Percentiles rank a stretch among this genome's conserved stretches.
These are phyloP conservation scores for Pseudoperonospora humuli DNA, from an alignment of 352 stramenopile species.

Conservation along the genomic window DNA sequence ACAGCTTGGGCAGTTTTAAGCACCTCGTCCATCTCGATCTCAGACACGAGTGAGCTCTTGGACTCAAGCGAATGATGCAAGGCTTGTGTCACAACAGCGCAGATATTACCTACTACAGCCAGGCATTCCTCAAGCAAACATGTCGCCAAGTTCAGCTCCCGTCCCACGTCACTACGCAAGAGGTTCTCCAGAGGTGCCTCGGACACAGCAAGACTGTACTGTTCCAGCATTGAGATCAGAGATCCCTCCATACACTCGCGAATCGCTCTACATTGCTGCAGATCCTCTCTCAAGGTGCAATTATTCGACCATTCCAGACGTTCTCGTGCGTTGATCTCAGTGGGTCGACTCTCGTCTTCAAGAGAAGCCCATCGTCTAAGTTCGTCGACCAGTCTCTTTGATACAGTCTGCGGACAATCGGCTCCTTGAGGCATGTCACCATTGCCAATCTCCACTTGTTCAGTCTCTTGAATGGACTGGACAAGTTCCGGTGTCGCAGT, in stretches of 20 bases:
- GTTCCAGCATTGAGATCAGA: conserved; percentile 23
- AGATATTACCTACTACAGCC: conserved; percentile 12
- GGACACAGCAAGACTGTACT: conserved; percentile 20
- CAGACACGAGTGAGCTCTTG: conserved; percentile 32
- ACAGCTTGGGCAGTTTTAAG: conserved; percentile 27
- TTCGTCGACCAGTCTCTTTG: conserved; percentile 18
- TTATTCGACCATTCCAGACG: conserved; percentile 18
- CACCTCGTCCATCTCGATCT: conserved; percentile 33
- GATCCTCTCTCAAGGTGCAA: conserved; percentile 4
- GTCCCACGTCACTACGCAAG: conserved; percentile 18
- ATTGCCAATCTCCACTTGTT: no score
- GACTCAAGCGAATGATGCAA: conserved; percentile 14
- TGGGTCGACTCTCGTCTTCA: conserved; percentile 14
- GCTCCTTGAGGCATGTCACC: no score
- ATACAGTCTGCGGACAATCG: conserved; percentile 5
- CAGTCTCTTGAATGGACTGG: no score
- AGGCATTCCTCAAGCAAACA: conserved; percentile 18
- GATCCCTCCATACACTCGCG: conserved; percentile 17
- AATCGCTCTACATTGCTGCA: conserved; percentile 17
- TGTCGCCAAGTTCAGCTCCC: conserved; percentile 15
- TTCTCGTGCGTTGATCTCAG: conserved; percentile 7
- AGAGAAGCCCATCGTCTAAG: conserved; percentile 23
- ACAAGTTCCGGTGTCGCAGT: no score
- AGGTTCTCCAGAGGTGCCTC: conserved; percentile 13
- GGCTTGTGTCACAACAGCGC: conserved; percentile 7